A percentile compares a stretch with the other conserved stretches of the same genome.
Conservation (phyloP, 2,329 filamentous ascomycete genomes). For the Allantophomopsis cytisporea region DNA sequence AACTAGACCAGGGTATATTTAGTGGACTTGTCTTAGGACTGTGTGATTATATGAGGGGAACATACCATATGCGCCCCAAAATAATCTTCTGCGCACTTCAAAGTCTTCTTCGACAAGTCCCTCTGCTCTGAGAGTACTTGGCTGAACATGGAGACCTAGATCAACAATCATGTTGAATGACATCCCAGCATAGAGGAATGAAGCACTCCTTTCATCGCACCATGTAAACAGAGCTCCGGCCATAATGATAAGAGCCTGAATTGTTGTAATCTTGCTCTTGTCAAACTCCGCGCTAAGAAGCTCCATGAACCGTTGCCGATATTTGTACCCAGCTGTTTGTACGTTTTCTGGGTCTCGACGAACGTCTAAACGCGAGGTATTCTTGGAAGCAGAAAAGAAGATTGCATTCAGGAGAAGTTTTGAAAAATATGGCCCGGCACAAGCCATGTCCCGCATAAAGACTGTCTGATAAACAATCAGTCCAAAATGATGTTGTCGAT, state of each 20-base stretch:
- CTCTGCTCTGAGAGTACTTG: constrained; percentile 9
- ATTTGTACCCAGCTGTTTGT: constrained; percentile 10
- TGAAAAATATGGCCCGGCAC: constrained; percentile 20
- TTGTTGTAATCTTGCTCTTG: constrained; percentile 35
- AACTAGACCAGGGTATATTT: constrained; percentile 8
- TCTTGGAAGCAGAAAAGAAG: constrained; percentile 17
- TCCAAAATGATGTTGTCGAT: constrained; percentile 34
- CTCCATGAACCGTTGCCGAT: constrained; percentile 24
- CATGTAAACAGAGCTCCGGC: constrained; percentile 33
- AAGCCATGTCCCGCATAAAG: constrained; percentile 29
- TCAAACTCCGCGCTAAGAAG: constrained; percentile 31
- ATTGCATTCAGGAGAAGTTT: constrained; percentile 24
- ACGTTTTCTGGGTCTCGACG: constrained; percentile 7
- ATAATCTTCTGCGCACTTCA: constrained; percentile 18
- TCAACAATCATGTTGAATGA: constrained; percentile 42
- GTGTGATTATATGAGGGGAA: background rate
- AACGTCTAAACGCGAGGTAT: constrained; percentile 11
- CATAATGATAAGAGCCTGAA: constrained; percentile 38
- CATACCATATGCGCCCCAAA: constrained; percentile 19
- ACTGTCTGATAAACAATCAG: constrained; percentile 35
- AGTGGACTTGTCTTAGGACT: constrained; percentile 1
- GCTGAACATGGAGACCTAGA: constrained; percentile 34
- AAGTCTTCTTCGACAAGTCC: constrained; percentile 7
- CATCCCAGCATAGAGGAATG: constrained; percentile 43
- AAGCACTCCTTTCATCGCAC: constrained; percentile 33